Conservation (phyloP, 2,329 filamentous ascomycete species). For the Claviceps monticola region DNA sequence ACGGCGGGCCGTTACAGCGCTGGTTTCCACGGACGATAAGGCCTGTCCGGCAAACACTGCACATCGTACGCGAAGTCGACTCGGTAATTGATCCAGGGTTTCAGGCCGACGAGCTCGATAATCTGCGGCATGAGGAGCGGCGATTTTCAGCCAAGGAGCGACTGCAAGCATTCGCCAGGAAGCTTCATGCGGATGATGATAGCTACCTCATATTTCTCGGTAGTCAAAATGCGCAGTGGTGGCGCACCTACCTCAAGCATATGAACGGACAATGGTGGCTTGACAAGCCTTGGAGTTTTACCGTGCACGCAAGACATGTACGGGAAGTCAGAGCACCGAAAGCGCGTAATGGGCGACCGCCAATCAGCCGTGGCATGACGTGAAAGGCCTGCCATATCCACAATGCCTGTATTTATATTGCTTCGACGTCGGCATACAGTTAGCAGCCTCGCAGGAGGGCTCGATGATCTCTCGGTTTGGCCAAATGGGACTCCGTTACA, state of each 20-base stretch:
- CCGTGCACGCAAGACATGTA: constrained; percentile 9
- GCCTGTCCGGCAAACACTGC: constrained; percentile 13
- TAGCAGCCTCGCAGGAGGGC: not conserved
- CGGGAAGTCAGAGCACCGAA: not conserved
- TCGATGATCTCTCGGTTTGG: not conserved
- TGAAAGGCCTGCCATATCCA: not conserved
- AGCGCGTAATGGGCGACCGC: not conserved
- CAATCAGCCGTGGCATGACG: not conserved
- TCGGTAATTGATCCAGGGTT: constrained; percentile 14
- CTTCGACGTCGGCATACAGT: no score
- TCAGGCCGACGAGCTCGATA: constrained; percentile 13
- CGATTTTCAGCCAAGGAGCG: constrained; percentile 9
- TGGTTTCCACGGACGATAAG: constrained; percentile 11
- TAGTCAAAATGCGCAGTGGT: constrained; percentile 15
- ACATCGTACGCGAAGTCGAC: constrained; percentile 15
- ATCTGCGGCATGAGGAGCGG: constrained; percentile 11
- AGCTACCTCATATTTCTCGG: constrained; percentile 15
- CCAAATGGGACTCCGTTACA: not conserved
- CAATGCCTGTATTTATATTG: not conserved
- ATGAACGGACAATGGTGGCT: constrained; percentile 16
- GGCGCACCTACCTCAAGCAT: constrained; percentile 12
- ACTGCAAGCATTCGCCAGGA: constrained; percentile 10
- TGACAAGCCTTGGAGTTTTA: constrained; percentile 14
- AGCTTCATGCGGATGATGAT: constrained; percentile 10
- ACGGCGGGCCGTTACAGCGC: constrained; percentile 10